Percentiles rank a stretch among this genome's conserved stretches.
Conservation (phyloP, 257 asterid species). For the Penstemon newberryi region DNA sequence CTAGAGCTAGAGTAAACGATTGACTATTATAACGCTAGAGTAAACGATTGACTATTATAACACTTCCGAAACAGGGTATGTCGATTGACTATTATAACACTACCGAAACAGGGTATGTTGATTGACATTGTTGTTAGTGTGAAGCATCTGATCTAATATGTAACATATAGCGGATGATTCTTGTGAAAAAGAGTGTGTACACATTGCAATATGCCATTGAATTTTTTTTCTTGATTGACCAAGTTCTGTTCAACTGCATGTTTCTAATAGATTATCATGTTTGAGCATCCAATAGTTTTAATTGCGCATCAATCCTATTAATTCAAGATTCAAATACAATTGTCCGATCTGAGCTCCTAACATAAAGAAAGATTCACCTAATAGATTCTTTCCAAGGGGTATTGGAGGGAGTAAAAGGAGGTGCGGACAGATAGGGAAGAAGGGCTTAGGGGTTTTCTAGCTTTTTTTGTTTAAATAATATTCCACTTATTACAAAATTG, state of each 20-base stretch:
- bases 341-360: too few relatives aligned
- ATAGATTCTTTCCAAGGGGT: too few relatives aligned
- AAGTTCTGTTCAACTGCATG: not conserved
- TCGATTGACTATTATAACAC: not conserved
- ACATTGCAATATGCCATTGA: not conserved
- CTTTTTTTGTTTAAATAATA: too few relatives aligned
- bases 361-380: too few relatives aligned
- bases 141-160: not conserved
- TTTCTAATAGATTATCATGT: not conserved
- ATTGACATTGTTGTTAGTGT: constrained; percentile 5
- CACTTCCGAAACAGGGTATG: not conserved
- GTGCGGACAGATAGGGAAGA: too few relatives aligned
- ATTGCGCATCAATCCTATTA: not conserved
- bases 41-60: not conserved
- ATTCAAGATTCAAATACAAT: not conserved
- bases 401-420: too few relatives aligned
- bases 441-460: too few relatives aligned
- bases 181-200: not conserved
- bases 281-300: not conserved
- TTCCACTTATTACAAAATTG: too few relatives aligned
- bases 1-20: not conserved
- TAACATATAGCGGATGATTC: not conserved
- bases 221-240: not conserved
- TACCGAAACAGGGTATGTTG: not conserved
- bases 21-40: not conserved